A percentile compares a stretch with the other conserved stretches of the same genome.
These are phyloP conservation scores for Ganoderma leucocontextum DNA, from an alignment of 1,284 basidiomycete genomes.

Conservation along the genomic window DNA sequence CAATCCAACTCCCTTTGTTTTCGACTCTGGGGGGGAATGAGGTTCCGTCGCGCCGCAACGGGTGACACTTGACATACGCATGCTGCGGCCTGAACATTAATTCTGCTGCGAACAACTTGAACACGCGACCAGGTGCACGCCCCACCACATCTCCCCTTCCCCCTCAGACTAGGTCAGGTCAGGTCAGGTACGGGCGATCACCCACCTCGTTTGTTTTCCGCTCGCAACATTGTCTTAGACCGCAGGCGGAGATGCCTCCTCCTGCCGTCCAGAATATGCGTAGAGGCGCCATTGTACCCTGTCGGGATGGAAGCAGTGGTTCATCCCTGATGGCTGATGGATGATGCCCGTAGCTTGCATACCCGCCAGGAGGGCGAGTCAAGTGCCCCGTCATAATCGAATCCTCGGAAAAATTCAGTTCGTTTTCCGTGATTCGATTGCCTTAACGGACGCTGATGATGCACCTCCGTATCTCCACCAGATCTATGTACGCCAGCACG, in stretches of 20 bases:
- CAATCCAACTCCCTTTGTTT: conserved; percentile 4
- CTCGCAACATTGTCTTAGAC: not conserved
- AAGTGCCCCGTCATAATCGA: conserved; percentile 1
- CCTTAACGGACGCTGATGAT: conserved; percentile 3
- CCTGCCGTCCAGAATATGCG: not conserved
- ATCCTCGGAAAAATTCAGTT: not conserved
- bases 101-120: conserved; percentile 6
- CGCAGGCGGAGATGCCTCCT: not conserved
- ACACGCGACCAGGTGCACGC: not conserved
- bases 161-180: not conserved
- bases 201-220: not conserved
- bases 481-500: not conserved
- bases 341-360: not conserved
- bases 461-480: conserved; percentile 3
- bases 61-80: conserved; percentile 1
- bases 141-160: not conserved
- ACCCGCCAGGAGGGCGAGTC: not conserved
- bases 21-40: conserved; percentile 1
- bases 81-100: not conserved
- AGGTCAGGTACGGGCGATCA: not conserved
- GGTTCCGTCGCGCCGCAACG: conserved; percentile 15
- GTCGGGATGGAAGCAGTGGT: not conserved
- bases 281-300: not conserved
- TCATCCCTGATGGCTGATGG: conserved; percentile 6
- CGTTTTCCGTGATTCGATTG: not conserved